Evolutionary conservation across 441 rosid genomes (phyloP), one percentile per base, ranked within the genome.

Genomic region (Croton laevigatus): DNA sequence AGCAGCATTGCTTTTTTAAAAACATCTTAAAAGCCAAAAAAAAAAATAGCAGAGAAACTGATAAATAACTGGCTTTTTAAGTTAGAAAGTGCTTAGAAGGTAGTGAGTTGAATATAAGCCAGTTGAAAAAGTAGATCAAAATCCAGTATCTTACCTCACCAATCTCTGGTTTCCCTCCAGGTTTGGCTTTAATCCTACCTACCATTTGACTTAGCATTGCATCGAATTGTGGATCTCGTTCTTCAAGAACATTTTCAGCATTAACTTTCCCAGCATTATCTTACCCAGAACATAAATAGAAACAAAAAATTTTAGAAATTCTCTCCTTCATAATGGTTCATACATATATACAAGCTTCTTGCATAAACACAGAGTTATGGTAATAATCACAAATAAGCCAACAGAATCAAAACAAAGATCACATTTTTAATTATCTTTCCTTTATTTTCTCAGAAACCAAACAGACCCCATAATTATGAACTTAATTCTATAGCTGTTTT

Each of bases 151-250:
- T 81, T 62, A 89, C 98, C 91, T 89, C 97, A 58, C 94, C 96
- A 86, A 87, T 93, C 84, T 89, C 91, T 48, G 72, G 87, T 76
- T 84, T 86, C 45, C 97, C 97, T 70, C 95, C 98, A n/a, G 95
- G 87, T 79, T 86, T 94, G 27, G 95, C 57, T 71, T 32, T 81
- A 55, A 94, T 84, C 72, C 98, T 86, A 58, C 99, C 99, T 42
- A 85, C 89, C 97, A 94, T 92, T 79, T 89, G 93, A 65, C 66
- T 80, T 67, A 94, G 88, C 99, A 94, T 89, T 40, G 85, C 87
- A 80, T 94, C 94, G 57, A 75, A 94, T 68, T 85, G 73, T 2
- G 90, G 85, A 80, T 94, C 90, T 59, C 82, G 75, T 61, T 88
- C 89, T 77, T 90, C 94, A 59, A 92, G 88, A 7, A 73, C 79